A percentile compares a stretch with the other conserved stretches of the same genome.
These are phyloP conservation scores for Musa itinerans DNA, from an alignment of 176 grass and related monocot species.

Conservation along the genomic window DNA sequence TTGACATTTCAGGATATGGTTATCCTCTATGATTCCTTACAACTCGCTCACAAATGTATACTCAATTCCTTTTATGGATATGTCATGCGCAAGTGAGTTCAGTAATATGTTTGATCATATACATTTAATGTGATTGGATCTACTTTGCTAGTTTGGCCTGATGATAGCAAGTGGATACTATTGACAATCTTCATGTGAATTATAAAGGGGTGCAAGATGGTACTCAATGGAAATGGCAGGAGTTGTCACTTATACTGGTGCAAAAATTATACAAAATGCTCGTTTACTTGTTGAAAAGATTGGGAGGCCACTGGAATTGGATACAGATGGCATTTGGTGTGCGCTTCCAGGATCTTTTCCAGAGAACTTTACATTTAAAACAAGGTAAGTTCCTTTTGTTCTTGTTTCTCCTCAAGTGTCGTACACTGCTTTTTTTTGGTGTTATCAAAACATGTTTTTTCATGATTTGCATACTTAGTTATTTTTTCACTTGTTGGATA, in stretches of 20 bases:
- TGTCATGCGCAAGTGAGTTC: slow-evolving; percentile 94
- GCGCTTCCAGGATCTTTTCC: slow-evolving; percentile 92
- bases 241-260: slow-evolving; percentile 97
- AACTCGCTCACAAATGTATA: slow-evolving; percentile 98
- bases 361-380: slow-evolving; percentile 90
- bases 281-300: slow-evolving; percentile 93
- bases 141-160: neutral
- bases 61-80: slow-evolving; percentile 99
- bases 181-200: neutral
- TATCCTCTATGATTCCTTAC: slow-evolving; percentile 93
- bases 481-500: too few species aligned
- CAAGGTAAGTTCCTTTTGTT: slow-evolving; percentile 43
- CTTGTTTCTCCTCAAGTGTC: neutral
- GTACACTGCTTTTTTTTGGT: neutral
- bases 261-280: slow-evolving; percentile 96
- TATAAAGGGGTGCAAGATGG: slow-evolving; percentile 90
- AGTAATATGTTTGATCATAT: slow-evolving; percentile 11
- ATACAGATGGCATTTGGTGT: slow-evolving; percentile 99
- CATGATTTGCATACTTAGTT: neutral
- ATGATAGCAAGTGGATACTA: neutral
- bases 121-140: slow-evolving; percentile 18
- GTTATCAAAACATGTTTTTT: neutral
- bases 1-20: slow-evolving; percentile 83
- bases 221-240: slow-evolving; percentile 99
- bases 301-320: slow-evolving; percentile 87